Percentiles rank a stretch among this genome's conserved stretches.
phyloP scores from a whole-genome alignment of 2,329 filamentous ascomycete species.

The Fusarium lateritium region DNA sequence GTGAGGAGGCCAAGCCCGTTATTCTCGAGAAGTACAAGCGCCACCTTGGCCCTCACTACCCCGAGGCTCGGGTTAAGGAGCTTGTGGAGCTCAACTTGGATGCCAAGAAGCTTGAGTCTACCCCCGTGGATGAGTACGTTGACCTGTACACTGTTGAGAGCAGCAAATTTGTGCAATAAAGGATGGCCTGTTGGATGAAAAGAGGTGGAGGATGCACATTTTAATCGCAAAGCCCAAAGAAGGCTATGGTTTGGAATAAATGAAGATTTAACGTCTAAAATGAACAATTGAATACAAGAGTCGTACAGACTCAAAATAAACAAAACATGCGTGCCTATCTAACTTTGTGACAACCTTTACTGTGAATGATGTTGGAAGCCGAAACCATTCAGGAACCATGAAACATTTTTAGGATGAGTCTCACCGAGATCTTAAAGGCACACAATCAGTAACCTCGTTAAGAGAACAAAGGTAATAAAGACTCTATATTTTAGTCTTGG shows the following conservation, averaged over 20 bases:
- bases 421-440: too few relatives aligned
- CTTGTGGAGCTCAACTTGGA: conserved; percentile 86
- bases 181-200: conserved; percentile 5
- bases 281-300: conserved; percentile 20
- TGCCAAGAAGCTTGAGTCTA: conserved; percentile 80
- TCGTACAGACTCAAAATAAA: conserved; percentile 11
- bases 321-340: not conserved
- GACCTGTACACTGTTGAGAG: conserved; percentile 81
- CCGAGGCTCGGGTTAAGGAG: conserved; percentile 82
- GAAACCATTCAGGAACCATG: too few relatives aligned
- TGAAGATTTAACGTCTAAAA: conserved; percentile 25
- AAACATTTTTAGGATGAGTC: too few relatives aligned
- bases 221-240: conserved; percentile 34
- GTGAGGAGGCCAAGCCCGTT: conserved; percentile 98
- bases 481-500: too few relatives aligned
- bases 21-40: conserved; percentile 96
- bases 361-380: not conserved
- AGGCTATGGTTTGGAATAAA: conserved; percentile 27
- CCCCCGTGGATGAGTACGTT: conserved; percentile 93
- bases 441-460: too few relatives aligned
- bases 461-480: too few relatives aligned
- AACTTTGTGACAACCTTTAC: not conserved
- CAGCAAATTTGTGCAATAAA: conserved; percentile 67
- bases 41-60: conserved; percentile 88
- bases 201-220: conserved; percentile 21